phyloP scores from a whole-genome alignment of 1,284 basidiomycete genomes.

The Abortiporus biennis region DNA sequence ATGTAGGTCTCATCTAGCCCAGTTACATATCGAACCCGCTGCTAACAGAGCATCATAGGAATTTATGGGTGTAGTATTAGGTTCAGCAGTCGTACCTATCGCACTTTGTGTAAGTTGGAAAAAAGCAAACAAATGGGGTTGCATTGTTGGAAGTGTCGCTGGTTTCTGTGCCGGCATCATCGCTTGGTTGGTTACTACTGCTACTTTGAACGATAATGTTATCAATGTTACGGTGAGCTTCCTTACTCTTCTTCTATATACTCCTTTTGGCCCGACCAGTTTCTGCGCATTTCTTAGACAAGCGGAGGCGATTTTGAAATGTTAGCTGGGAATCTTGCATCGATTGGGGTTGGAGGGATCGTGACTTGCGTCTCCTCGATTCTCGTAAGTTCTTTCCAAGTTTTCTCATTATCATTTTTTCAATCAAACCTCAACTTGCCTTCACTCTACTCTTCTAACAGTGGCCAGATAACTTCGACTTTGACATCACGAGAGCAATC shows the following conservation, averaged over 20 bases:
- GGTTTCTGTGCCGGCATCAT: conserved; percentile 73
- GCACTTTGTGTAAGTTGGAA: conserved; percentile 79
- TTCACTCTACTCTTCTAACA: conserved; percentile 19
- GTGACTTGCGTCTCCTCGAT: conserved; percentile 61
- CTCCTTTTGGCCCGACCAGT: neutral
- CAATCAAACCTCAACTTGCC: neutral
- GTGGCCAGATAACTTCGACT: conserved; percentile 81
- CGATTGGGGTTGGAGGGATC: conserved; percentile 79
- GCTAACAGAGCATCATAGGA: conserved; percentile 34
- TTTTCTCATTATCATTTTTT: neutral
- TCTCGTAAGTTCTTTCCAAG: conserved; percentile 35
- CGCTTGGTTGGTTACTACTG: conserved; percentile 83
- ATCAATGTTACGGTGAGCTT: conserved; percentile 65
- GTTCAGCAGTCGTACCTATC: conserved; percentile 83
- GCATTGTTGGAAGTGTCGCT: conserved; percentile 61
- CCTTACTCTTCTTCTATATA: neutral
- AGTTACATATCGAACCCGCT: neutral
- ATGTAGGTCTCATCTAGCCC: conserved; percentile 40
- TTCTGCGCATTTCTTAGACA: conserved; percentile 20
- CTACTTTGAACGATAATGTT: conserved; percentile 58
- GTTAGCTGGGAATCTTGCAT: conserved; percentile 84
- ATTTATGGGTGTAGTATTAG: conserved; percentile 82
- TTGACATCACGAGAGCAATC: conserved; percentile 70
- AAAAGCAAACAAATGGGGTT: conserved; percentile 81
- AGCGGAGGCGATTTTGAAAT: conserved; percentile 70